These are phyloP conservation scores for Glycyrrhiza uralensis DNA, from an alignment of 306 rosid genomes.

Conservation along the genomic window DNA sequence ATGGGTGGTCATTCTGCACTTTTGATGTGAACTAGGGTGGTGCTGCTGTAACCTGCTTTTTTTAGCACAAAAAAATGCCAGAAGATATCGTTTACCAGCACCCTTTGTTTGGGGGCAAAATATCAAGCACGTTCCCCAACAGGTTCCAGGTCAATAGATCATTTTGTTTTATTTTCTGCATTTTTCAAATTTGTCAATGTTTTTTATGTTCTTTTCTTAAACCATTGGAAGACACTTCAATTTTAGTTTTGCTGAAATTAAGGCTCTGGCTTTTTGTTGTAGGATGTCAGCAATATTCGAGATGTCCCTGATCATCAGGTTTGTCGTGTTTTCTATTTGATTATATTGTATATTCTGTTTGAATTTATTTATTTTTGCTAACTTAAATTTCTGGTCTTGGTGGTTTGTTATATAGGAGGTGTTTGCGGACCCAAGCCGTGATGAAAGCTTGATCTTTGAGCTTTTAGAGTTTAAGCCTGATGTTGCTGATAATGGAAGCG, in stretches of 20 bases:
- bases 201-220: neutral
- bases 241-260: slow-evolving; percentile 4
- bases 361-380: neutral
- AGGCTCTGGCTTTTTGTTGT: slow-evolving; percentile 11
- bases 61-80: slow-evolving; percentile 38
- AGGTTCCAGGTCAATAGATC: slow-evolving; percentile 62
- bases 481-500: slow-evolving; percentile 72
- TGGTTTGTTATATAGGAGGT: slow-evolving; percentile 56
- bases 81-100: slow-evolving; percentile 40
- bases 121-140: slow-evolving; percentile 59
- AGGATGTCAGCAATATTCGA: slow-evolving; percentile 81
- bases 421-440: slow-evolving; percentile 68
- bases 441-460: slow-evolving; percentile 86
- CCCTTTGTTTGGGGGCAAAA: slow-evolving; percentile 65
- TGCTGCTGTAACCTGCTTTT: too few relatives aligned
- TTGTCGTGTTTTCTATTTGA: neutral
- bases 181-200: neutral
- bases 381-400: neutral
- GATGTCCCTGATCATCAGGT: slow-evolving; percentile 94
- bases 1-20: neutral
- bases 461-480: slow-evolving; percentile 66
- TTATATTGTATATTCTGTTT: neutral
- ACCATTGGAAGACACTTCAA: neutral
- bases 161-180: neutral
- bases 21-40: too few relatives aligned